Conservation (phyloP, 192 early-diverging fungal genomes). For the Funneliformis geosporum region DNA sequence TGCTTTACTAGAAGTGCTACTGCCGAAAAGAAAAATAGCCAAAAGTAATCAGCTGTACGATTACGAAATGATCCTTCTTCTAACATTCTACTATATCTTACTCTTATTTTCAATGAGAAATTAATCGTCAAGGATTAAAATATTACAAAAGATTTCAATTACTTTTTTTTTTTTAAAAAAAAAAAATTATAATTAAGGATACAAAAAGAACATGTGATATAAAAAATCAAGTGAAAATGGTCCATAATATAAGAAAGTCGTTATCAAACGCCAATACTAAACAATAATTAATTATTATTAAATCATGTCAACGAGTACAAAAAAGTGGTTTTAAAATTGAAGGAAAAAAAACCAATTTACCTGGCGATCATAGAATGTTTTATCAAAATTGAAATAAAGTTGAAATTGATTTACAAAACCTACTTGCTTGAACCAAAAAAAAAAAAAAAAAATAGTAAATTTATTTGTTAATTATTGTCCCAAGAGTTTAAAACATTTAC, state of each 20-base stretch:
- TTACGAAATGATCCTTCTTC: slow-evolving; percentile 93
- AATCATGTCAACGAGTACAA: background rate
- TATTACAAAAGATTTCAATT: background rate
- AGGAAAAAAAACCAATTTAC: slow-evolving; percentile 39
- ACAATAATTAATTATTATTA: background rate
- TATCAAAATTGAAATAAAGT: slow-evolving; percentile 77
- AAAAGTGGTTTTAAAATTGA: too few relatives aligned
- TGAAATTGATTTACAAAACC: slow-evolving; percentile 78
- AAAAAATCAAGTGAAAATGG: slow-evolving; percentile 86
- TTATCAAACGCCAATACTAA: slow-evolving; percentile 92
- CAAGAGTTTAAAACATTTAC: slow-evolving; percentile 4
- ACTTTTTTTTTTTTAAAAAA: too few relatives aligned
- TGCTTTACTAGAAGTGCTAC: slow-evolving; percentile 52
- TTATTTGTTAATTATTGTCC: background rate
- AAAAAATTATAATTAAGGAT: slow-evolving; percentile 13
- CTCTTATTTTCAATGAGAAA: slow-evolving; percentile 43
- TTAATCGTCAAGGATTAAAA: background rate
- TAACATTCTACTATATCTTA: slow-evolving; percentile 86
- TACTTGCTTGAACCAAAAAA: slow-evolving; percentile 65
- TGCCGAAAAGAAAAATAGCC: slow-evolving; percentile 78
- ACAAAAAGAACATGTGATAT: slow-evolving; percentile 92
- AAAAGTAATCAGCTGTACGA: slow-evolving; percentile 90
- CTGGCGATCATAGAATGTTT: slow-evolving; percentile 69
- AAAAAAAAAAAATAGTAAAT: background rate
- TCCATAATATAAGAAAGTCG: slow-evolving; percentile 95